Base-by-base conservation (phyloP, 106 monocot species). In the Acorus calamus region DNA sequence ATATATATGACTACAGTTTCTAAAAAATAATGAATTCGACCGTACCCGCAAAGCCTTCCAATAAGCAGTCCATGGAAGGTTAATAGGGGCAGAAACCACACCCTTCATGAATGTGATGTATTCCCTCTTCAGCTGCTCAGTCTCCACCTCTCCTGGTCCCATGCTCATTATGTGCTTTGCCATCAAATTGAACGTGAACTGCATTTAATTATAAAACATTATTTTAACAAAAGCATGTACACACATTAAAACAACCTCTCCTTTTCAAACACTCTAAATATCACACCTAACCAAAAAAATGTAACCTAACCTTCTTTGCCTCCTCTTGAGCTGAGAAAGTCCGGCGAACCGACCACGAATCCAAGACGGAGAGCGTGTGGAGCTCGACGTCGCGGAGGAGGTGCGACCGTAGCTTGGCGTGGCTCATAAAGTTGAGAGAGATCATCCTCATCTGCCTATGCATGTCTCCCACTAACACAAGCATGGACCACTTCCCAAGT, bases 121-220 rank as follows among this genome's bases (percentile, higher is more conserved):
- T 62, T 82, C 81, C 3, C 42, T 44, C 61, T 75, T 57, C 73
- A 91, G 60, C 53, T 55, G 62, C 72, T 86, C 83, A 3, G 83
- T 79, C 68, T 91, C 78, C 1, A 65, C 14, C 57, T 78, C 76
- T 5, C 73, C 67, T 0, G 83, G 75, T 49, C 83, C 78, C 80
- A 91, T 66, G 68, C 83, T 91, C 78, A 91, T 75, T 42, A 91
- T 75, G 14, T 86, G 75, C 60, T 80, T 86, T 41, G 78, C 90
- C 80, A 86, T 86, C 68, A 91, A 55, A 62, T 83, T 80, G 50
- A 91, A 91, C 7, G 90, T 78, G 66, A 83, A 91, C 90, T 91
- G 76, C 69, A 52, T 28, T 28, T 28, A 28, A 28, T 28, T 28
- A 28, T 28, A 28, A 28, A 28, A 28, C 28, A 28, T 28, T 28